These are phyloP conservation scores for Citrullus colocynthis DNA, from an alignment of 306 rosid species.

Conservation along the genomic window DNA sequence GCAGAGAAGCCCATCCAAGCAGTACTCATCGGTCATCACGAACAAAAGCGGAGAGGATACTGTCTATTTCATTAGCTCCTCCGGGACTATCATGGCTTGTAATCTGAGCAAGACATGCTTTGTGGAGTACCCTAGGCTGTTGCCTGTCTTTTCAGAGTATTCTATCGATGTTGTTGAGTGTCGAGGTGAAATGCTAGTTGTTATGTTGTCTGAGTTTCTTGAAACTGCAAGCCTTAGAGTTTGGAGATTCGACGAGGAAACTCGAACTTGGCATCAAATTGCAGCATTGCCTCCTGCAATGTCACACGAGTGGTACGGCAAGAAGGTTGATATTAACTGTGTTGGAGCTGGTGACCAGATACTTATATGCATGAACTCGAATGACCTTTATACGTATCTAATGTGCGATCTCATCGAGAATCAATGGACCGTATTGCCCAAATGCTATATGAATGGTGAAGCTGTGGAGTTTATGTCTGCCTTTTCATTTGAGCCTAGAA, in stretches of 20 bases:
- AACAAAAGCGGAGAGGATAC: constrained; percentile 39
- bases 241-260: constrained; percentile 52
- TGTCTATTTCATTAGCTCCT: constrained; percentile 60
- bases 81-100: constrained; percentile 66
- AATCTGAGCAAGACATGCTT: constrained; percentile 44
- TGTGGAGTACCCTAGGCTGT: constrained; percentile 64
- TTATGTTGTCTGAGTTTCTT: constrained; percentile 65
- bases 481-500: constrained; percentile 81
- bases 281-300: constrained; percentile 81
- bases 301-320: constrained; percentile 87
- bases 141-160: constrained; percentile 71
- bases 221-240: constrained; percentile 71
- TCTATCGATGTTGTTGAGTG: constrained; percentile 84
- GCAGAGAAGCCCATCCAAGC: constrained; percentile 93
- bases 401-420: constrained; percentile 47
- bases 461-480: constrained; percentile 80
- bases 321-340: constrained; percentile 85
- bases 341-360: constrained; percentile 59
- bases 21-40: constrained; percentile 66
- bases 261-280: constrained; percentile 58
- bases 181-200: constrained; percentile 60
- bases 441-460: constrained; percentile 53
- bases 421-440: constrained; percentile 65
- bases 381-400: constrained; percentile 40
- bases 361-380: constrained; percentile 66